Evolutionary conservation across 768 basidiomycete genomes (phyloP), one percentile per base, ranked within the genome.

Genomic region (Lactarius pseudohatsudake): DNA sequence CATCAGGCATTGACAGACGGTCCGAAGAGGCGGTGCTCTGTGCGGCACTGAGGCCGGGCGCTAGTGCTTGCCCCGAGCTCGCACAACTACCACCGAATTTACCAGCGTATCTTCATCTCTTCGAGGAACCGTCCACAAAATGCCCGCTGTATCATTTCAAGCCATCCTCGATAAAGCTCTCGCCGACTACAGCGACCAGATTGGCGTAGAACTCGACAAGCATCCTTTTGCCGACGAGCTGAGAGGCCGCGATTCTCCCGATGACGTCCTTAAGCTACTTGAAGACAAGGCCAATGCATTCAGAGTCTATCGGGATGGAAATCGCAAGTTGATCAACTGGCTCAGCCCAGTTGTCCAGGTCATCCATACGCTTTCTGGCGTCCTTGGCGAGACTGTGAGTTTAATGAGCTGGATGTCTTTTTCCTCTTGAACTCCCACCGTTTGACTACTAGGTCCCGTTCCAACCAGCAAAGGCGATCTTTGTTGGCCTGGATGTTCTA

Each of bases 401-500:
- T 5, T 58, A 18, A 45, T 64, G 30, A 15, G 32, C 32, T 8
- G 18, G 4, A 32, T 55, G 11, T 15, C 11, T 1, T 26, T 26
- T 26, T 26, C 26, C 26, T 45, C 40, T 40, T 40, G 15, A 16
- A 3, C 2, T 40, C 16, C 16, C 40, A 40, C 40, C 8, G 0
- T 45, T n/a, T 3, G 8, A 0, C 43, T 45, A 16, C 5, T 1
- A 40, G 40, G 9, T 45, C 0, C 15, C 45, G 4, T 57, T 38
- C 34, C 57, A 32, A 10, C 57, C 63, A 4, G 63, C 32, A 4
- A 47, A 13, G 11, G 45, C 45, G 2, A 53, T 64, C 8, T 58
- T 64, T 20, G 56, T 45, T 15, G 57, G 43, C 34, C 2, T 64
- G 15, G 45, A 22, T 16, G 20, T 64, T 45, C 63, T 64, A 2